Evolutionary conservation across 257 asterid genomes (phyloP), one percentile per base, ranked within the genome.

Genomic region (Coffea eugenioides): DNA sequence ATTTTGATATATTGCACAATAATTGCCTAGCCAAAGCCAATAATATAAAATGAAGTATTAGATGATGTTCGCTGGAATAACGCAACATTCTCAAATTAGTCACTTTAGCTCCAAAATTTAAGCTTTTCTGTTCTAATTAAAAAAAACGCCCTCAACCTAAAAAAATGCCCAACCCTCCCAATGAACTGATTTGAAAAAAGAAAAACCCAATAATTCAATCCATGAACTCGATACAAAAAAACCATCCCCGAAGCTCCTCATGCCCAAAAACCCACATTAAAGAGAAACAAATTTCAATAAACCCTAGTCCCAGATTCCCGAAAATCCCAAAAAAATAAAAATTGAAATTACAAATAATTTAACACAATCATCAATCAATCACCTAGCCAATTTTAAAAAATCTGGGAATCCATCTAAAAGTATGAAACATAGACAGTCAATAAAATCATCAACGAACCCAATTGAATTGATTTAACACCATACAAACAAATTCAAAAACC

Each of bases 261-360:
- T n/a, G 69, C 77, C 52, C 82, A 49, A 69, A 71, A 62, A 12
- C 74, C 81, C 83, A 80, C 76, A 57, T 71, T 65, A 13, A 68
- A 84, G 73, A 80, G 61, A 61, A 25, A 68, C 34, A 75, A 76
- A 62, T 64, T 16, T 61, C 85, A 80, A 68, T 80, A 88, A 88
- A 86, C 89, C 91, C 90, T 84, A 86, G 70, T 74, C 77, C 75
- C 23, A 69, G 2, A 73, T 75, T 66, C 82, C 83, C 23, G 80
- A 62, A 77, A 45, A 67, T 65, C 76, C 74, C 80, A 72, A 77
- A 68, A 79, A 71, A 52, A 78, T 48, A 81, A 16, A 23, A 64
- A 41, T 65, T 45, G 73, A 75, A 64, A 76, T 80, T 49, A 45
- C 27, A 69, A 57, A 46, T 21, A 78, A 80, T 66, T 39, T 67